Conservation (phyloP, 1,284 basidiomycete species). For the Flammula alnicola region DNA sequence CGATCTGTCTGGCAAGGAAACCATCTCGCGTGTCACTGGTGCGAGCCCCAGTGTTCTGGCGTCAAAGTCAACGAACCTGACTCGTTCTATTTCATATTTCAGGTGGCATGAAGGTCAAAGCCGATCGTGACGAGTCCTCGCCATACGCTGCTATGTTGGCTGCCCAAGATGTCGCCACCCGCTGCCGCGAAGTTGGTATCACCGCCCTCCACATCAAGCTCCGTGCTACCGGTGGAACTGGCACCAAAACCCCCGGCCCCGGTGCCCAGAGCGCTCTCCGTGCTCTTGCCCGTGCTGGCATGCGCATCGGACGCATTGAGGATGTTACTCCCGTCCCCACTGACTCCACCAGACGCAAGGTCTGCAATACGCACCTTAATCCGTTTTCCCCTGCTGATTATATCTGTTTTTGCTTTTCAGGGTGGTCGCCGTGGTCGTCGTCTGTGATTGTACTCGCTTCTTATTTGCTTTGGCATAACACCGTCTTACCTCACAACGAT, state of each 20-base stretch:
- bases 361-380: slow-evolving; percentile 36
- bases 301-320: slow-evolving; percentile 98
- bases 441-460: slow-evolving; percentile 61
- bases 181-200: slow-evolving; percentile 99
- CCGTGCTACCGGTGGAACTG: slow-evolving; percentile 97
- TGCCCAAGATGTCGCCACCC: slow-evolving; percentile 94
- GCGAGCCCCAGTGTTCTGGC: slow-evolving; percentile 30
- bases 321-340: slow-evolving; percentile 97
- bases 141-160: slow-evolving; percentile 99
- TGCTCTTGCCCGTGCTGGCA: slow-evolving; percentile 97
- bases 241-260: slow-evolving; percentile 98
- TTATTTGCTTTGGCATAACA: slow-evolving; percentile 17
- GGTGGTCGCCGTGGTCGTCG: slow-evolving; percentile 99
- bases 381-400: slow-evolving; percentile 14
- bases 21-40: slow-evolving; percentile 98
- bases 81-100: slow-evolving; percentile 9
- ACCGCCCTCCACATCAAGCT: slow-evolving; percentile 98
- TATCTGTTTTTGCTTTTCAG: slow-evolving; percentile 47
- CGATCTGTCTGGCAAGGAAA: slow-evolving; percentile 99
- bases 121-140: slow-evolving; percentile 99
- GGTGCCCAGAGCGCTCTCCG: slow-evolving; percentile 98
- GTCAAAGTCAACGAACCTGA: slow-evolving; percentile 6
- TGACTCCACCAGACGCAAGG: slow-evolving; percentile 97
- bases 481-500: slow-evolving; percentile 18
- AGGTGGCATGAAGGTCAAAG: slow-evolving; percentile 99